Percentiles rank a stretch among this genome's conserved stretches.
Conservation (phyloP, 352 stramenopile species). For the Globisporangium mamillatum region DNA sequence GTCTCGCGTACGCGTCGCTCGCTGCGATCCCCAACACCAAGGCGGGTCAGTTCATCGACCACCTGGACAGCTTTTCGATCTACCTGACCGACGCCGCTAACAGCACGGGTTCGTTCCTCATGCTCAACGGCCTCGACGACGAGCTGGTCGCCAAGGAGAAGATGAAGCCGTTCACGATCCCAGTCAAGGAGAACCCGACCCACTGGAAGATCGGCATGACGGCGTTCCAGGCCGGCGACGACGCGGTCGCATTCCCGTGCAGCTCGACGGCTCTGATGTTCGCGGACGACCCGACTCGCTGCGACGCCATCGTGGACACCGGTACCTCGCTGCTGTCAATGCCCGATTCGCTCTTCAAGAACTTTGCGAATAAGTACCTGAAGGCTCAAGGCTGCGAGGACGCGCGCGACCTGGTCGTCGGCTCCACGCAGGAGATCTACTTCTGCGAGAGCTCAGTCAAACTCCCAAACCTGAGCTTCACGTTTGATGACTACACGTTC, state of each 20-base stretch:
- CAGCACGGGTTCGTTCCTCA: conserved; percentile 51
- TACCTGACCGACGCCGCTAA: conserved; percentile 49
- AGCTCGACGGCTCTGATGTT: conserved; percentile 10
- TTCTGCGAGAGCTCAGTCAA: conserved; percentile 45
- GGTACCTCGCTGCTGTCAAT: conserved; percentile 57
- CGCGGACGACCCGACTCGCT: conserved; percentile 16
- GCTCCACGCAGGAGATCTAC: conserved; percentile 36
- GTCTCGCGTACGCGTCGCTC: conserved; percentile 53
- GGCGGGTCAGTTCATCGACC: conserved; percentile 49
- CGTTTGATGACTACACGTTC: conserved; percentile 57
- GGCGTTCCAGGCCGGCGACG: conserved; percentile 47
- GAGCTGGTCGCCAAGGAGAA: conserved; percentile 41
- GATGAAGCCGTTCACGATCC: conserved; percentile 38
- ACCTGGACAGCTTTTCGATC: conserved; percentile 63
- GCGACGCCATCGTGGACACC: conserved; percentile 57
- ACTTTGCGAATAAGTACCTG: conserved; percentile 37
- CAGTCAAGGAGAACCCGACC: conserved; percentile 32
- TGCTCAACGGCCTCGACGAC: conserved; percentile 65
- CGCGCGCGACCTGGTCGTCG: background rate
- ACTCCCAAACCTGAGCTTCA: conserved; percentile 48
- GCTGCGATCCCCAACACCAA: conserved; percentile 37
- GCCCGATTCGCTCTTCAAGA: conserved; percentile 29
- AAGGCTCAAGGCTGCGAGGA: conserved; percentile 28
- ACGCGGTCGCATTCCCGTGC: conserved; percentile 39
- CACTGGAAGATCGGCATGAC: conserved; percentile 75